These are phyloP conservation scores for Cyclostephanos tholiformis DNA, from an alignment of 108 stramenopile genomes.

Conservation along the genomic window DNA sequence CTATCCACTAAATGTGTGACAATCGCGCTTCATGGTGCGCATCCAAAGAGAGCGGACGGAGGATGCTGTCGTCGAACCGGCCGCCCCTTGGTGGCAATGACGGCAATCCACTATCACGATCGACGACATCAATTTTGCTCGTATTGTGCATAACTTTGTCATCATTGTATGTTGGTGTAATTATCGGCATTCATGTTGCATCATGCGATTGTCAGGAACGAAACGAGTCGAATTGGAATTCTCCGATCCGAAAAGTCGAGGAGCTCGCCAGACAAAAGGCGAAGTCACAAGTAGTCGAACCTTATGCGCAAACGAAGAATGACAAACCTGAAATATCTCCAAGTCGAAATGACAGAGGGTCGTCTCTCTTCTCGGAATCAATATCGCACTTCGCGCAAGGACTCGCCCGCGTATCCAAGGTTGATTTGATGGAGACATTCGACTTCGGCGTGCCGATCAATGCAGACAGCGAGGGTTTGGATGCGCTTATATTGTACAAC, in stretches of 20 bases:
- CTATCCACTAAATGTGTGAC: no score
- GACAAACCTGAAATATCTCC: neutral
- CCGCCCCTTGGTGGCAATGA: no score
- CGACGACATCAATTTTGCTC: constrained; percentile 8
- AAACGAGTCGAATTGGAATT: neutral
- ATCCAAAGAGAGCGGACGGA: no score
- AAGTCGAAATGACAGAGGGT: neutral
- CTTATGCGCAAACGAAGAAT: neutral
- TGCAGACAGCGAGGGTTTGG: constrained; percentile 17
- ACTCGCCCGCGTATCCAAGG: constrained; percentile 31
- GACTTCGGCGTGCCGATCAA: constrained; percentile 47
- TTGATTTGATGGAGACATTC: constrained; percentile 26
- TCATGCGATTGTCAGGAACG: neutral
- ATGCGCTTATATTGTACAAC: constrained; percentile 50
- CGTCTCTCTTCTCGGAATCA: constrained; percentile 20
- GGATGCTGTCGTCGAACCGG: no score
- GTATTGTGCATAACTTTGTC: constrained; percentile 2
- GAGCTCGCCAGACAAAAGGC: constrained; percentile 17
- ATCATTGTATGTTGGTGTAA: constrained; percentile 11
- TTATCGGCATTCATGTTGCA: constrained; percentile 16
- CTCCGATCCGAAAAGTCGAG: constrained; percentile 22
- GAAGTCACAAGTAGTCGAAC: constrained; percentile 9
- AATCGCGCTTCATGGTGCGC: no score
- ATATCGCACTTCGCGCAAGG: constrained; percentile 28
- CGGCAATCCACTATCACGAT: neutral